Percentiles rank a stretch among this genome's conserved stretches.
phyloP scores from a whole-genome alignment of 1,284 basidiomycete genomes.

The Cronartium ribicola region DNA sequence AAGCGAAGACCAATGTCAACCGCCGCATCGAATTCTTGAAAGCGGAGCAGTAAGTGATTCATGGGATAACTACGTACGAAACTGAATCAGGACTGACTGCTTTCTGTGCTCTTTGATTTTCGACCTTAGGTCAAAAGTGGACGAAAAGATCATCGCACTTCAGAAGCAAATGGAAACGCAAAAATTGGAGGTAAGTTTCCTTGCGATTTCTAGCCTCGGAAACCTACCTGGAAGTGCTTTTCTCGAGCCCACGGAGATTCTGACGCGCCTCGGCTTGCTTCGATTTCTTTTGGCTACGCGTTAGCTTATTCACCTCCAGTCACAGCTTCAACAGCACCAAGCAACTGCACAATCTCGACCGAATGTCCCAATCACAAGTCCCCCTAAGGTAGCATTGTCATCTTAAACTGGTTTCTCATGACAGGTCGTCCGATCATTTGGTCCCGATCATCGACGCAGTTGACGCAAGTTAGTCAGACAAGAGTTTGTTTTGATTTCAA shows the following conservation, averaged over 20 bases:
- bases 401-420: no score
- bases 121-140: constrained; percentile 7
- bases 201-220: no score
- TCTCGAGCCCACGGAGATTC: no score
- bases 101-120: neutral
- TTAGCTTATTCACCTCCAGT: constrained; percentile 6
- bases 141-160: constrained; percentile 12
- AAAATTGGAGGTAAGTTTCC: constrained; percentile 8
- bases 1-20: constrained; percentile 83
- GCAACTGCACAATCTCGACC: no score
- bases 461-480: no score
- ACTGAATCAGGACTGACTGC: no score
- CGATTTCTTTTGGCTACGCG: no score
- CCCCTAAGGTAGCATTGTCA: neutral
- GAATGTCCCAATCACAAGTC: neutral
- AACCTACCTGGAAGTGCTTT: no score
- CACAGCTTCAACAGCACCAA: constrained; percentile 10
- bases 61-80: neutral
- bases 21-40: constrained; percentile 87
- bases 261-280: no score
- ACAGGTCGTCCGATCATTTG: no score
- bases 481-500: no score
- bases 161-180: constrained; percentile 13
- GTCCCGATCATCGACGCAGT: no score
- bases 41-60: constrained; percentile 71